Evolutionary conservation across 1,284 basidiomycete genomes (phyloP), one percentile per base, ranked within the genome.

Genomic region (Afroboletus lepidellus): DNA sequence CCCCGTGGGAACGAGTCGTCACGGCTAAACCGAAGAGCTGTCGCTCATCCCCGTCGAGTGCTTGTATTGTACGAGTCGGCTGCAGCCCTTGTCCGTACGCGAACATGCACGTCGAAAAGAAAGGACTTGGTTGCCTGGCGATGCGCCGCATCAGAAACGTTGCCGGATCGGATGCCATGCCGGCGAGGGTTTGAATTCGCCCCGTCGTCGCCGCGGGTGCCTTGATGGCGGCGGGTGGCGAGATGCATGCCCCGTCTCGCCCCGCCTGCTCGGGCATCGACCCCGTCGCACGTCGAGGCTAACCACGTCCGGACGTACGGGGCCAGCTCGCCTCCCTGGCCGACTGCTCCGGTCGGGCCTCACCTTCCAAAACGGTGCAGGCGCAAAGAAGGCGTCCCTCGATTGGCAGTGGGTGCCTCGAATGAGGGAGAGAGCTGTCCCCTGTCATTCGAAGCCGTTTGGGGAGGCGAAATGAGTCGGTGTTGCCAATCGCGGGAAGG

Each of bases 391-490:
- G 41, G 39, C 39, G 11, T 5, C 36, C 41, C 41, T 43, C 52
- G 52, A 61, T 51, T 51, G 37, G 58, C 33, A 48, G 55, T 64
- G 49, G 54, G 60, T 64, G 58, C 62, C 60, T 61, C 50, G 34
- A 23, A 48, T 41, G 16, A 41, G 16, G 32, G 8, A 18, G 34
- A 36, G 34, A 18, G 34, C 50, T 47, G 32, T 20, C 34, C 38
- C 48, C 51, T 48, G 34, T 24, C 34, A 50, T 52, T 29, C 33
- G 60, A 63, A 60, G 47, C 36, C 9, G 1, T n/a, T 24, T 53
- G 42, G 59, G 59, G 60, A 66, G 47, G 63, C 61, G 63, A 62
- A 66, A 57, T 64, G 61, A 51, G 5, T 11, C 29, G 41, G 2
- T 36, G 15, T 43, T 60, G 46, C 46, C 53, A 49, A 54, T 57